Evolutionary conservation across 176 grass and related monocot genomes (phyloP).

Genomic region (Bonia amplexicaulis): DNA sequence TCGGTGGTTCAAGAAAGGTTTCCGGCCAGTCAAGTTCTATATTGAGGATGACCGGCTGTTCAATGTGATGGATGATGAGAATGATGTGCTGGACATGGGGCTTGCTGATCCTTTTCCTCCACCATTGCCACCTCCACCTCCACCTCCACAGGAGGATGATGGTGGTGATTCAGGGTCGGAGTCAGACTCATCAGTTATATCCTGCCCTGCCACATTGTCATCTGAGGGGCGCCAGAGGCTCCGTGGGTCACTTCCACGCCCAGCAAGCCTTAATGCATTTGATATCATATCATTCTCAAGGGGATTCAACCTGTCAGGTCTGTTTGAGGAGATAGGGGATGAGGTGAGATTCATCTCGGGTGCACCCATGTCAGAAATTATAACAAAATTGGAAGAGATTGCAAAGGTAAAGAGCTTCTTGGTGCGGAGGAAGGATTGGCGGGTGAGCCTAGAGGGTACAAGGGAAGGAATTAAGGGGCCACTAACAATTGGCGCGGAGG

Average conservation of each 20-base stretch:
- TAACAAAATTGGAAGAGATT: slow-evolving; percentile 86
- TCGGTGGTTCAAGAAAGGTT: slow-evolving; percentile 92
- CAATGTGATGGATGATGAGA: slow-evolving; percentile 46
- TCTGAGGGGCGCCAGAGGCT: slow-evolving; percentile 43
- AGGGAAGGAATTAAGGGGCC: slow-evolving; percentile 93
- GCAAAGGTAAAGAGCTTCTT: slow-evolving; percentile 76
- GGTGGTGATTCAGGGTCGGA: slow-evolving; percentile 73
- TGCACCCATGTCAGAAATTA: slow-evolving; percentile 51
- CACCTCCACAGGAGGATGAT: slow-evolving; percentile 25
- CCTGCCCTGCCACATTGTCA: slow-evolving; percentile 66
- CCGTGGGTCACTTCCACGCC: slow-evolving; percentile 48
- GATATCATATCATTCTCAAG: slow-evolving; percentile 96
- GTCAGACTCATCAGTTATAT: slow-evolving; percentile 72
- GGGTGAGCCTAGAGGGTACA: slow-evolving; percentile 86
- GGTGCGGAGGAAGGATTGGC: slow-evolving; percentile 75
- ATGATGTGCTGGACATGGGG: neutral
- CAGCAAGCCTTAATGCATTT: slow-evolving; percentile 88
- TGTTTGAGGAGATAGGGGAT: slow-evolving; percentile 84
- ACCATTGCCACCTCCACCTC: slow-evolving; percentile 10
- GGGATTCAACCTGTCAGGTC: slow-evolving; percentile 84
- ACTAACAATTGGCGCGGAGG: slow-evolving; percentile 70
- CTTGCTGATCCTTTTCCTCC: slow-evolving; percentile 17
- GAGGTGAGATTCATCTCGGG: slow-evolving; percentile 73
- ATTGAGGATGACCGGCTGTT: slow-evolving; percentile 78
- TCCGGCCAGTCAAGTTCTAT: slow-evolving; percentile 77